Base-by-base conservation (phyloP, 768 basidiomycete species). In the Clitopilus passeckerianus region DNA sequence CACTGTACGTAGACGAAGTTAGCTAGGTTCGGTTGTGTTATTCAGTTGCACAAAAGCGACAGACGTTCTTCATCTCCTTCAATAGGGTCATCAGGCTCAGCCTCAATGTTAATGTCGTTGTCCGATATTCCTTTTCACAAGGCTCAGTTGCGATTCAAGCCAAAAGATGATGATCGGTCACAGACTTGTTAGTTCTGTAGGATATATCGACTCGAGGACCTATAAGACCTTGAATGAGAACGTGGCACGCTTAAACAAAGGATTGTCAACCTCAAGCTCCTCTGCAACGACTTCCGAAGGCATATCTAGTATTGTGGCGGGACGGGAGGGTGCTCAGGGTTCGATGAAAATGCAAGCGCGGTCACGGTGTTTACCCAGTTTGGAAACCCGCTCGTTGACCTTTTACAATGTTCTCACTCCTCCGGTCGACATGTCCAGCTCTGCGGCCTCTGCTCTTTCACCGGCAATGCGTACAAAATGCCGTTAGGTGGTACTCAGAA, bases 131-230 rank as follows among this genome's bases (percentile, higher is more conserved):
- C 96, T 98, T 90, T 66, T 60, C 66, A 58, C 63, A 73, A 68
- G 30, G 12, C 23, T 43, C 20, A 44, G 35, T 52, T 76, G 86
- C 74, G 87, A 83, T 72, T 58, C 57, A 60, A 64, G 67, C 68
- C 63, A 64, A 30, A 30, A 65, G 63, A 65, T 62, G 59, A 66
- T 64, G 69, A 62, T 34, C 57, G 24, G 66, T 65, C 63, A 90
- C 94, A 70, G 77, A 97, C 95, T 90, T 68, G 89, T 83, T 59
- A 97, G 78, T 73, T 98, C 96, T 64, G 92, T 89, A 5, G 96
- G 93, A 72, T 96, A 98, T 71, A 98, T 98, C 2, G 93, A 89
- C 75, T 96, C 94, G 65, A 98, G 82, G 24, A 97, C 94, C 90
- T 96, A 67, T 18, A 43, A 52, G 20, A 54, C 37, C 53, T 41